Conservation (phyloP, 2,329 filamentous ascomycete genomes). For the Alternaria gaisen region DNA sequence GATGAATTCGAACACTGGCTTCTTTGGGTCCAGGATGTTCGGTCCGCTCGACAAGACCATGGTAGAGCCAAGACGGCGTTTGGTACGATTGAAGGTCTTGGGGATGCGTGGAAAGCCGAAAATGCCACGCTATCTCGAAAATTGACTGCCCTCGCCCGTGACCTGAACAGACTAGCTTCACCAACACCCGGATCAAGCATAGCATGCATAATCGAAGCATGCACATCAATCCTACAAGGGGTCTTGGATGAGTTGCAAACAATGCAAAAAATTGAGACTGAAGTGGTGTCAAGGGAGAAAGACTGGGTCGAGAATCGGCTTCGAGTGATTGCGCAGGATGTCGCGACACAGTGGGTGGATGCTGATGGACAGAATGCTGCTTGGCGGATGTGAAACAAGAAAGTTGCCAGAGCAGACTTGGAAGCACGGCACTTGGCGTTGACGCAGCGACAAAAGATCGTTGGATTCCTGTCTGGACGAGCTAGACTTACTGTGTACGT, state of each 20-base stretch:
- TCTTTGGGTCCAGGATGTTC: slow-evolving; percentile 39
- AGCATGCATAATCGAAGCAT: slow-evolving; percentile 39
- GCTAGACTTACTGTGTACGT: not conserved
- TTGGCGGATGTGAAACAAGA: slow-evolving; percentile 34
- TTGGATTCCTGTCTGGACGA: not conserved
- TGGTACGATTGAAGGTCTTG: slow-evolving; percentile 40
- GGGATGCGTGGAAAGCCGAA: slow-evolving; percentile 48
- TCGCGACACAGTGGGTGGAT: slow-evolving; percentile 18
- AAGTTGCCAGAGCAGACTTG: not conserved
- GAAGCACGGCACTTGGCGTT: not conserved
- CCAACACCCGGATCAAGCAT: slow-evolving; percentile 46
- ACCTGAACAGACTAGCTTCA: slow-evolving; percentile 42
- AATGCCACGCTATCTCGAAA: slow-evolving; percentile 47
- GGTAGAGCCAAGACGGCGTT: slow-evolving; percentile 15
- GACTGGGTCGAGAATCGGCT: slow-evolving; percentile 49
- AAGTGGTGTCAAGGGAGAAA: slow-evolving; percentile 44
- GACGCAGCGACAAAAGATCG: not conserved
- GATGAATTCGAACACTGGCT: slow-evolving; percentile 47
- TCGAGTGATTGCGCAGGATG: slow-evolving; percentile 36
- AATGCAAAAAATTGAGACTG: slow-evolving; percentile 46
- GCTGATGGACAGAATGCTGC: slow-evolving; percentile 24
- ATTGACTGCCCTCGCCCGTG: slow-evolving; percentile 41
- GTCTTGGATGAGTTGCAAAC: slow-evolving; percentile 45
- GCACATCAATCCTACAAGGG: slow-evolving; percentile 41
- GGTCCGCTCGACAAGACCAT: slow-evolving; percentile 27